Evolutionary conservation across 2,329 filamentous ascomycete species (phyloP), one percentile per base, ranked within the genome.

Genomic region (Neoscytalidium dimidiatum): DNA sequence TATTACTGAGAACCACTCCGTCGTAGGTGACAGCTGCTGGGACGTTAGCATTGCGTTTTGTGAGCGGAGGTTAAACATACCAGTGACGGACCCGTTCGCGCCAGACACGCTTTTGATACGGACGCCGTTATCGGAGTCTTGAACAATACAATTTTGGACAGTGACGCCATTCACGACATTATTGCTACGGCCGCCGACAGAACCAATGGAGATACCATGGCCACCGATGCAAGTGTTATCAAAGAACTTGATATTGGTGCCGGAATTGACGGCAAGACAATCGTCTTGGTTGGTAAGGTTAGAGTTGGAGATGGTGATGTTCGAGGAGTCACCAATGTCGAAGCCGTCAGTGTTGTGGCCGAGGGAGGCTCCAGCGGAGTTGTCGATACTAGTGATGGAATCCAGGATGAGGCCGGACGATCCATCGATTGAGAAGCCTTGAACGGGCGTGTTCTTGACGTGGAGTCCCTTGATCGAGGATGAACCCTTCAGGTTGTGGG

Each of bases 161-260:
- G 76, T 78, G n/a, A 89, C 80, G 60, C 78, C 81, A 28, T 80
- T 72, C 61, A 89, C 86, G 7, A 69, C 74, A 77, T 88, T 88
- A 75, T 86, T 76, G 60, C 69, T 71, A 56, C 85, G 83, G 14
- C 83, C 83, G 46, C 85, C 85, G n/a, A 88, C 83, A 5, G 83
- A 85, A 57, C 85, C 85, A 69, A 89, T 86, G 64, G 82, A 84
- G 19, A 89, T 76, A 60, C 85, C 86, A 71, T 86, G 84, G n/a
- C 84, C 83, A 23, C 83, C 82, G 2, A 78, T 78, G 73, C 83
- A 85, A 19, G 78, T 77, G 23, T 78, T 78, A 44, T 77, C 77
- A 5, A 64, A 66, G 67, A 78, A 76, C 61, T 70, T 70, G 64
- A 78, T 77, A 67, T 77, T 70, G 23, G 77, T 81, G 64, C 85